phyloP scores from a whole-genome alignment of 2,329 filamentous ascomycete genomes.

The Pseudocercospora macadamiae region DNA sequence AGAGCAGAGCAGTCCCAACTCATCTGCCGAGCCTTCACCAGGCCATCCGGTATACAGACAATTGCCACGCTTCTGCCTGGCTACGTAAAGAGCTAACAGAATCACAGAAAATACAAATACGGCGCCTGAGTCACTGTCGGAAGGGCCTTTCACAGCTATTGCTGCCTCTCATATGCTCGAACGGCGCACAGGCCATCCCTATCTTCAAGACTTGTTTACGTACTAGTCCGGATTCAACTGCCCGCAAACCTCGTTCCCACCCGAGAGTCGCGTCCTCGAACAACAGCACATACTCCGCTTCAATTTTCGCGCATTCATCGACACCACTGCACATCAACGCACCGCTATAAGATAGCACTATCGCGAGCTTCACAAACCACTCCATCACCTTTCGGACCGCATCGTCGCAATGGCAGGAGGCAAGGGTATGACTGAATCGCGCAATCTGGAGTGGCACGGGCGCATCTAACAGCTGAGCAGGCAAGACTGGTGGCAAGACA shows the following conservation, averaged over 20 bases:
- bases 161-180: neutral
- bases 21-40: neutral
- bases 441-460: slow-evolving; percentile 19
- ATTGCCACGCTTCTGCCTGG: slow-evolving; percentile 4
- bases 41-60: neutral
- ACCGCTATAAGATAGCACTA: slow-evolving; percentile 2
- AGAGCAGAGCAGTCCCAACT: neutral
- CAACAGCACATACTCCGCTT: slow-evolving; percentile 14
- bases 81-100: neutral
- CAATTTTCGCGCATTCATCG: slow-evolving; percentile 16
- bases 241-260: slow-evolving; percentile 4
- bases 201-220: neutral
- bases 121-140: neutral
- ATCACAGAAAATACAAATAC: neutral
- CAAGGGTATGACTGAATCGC: slow-evolving; percentile 75
- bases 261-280: slow-evolving; percentile 14
- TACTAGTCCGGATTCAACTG: slow-evolving; percentile 6
- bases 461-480: slow-evolving; percentile 42
- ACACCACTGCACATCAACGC: slow-evolving; percentile 11
- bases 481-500: slow-evolving; percentile 78
- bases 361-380: slow-evolving; percentile 12
- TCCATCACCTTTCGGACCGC: neutral
- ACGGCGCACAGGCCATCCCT: neutral
- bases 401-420: slow-evolving; percentile 69
- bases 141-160: neutral